A percentile compares a stretch with the other conserved stretches of the same genome.
Evolutionary conservation across 108 stramenopile genomes (phyloP).

Genomic region (Nannochloropsis gaditana): DNA sequence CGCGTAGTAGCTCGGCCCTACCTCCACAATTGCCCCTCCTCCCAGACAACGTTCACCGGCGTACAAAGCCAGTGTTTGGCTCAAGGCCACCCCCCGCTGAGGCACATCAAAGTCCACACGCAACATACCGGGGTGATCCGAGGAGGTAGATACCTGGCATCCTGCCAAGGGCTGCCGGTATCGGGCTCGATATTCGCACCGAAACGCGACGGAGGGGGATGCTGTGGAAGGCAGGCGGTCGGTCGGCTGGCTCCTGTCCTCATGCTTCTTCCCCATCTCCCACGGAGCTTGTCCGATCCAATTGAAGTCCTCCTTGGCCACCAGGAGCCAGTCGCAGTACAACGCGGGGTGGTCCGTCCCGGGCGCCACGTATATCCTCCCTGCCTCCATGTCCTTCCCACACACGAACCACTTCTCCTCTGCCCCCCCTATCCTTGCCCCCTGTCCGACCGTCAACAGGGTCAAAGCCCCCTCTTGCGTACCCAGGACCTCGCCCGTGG

Average conservation of each 20-base stretch:
- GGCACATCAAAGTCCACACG: constrained; percentile 25
- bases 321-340: not conserved
- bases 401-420: constrained; percentile 69
- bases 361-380: constrained; percentile 62
- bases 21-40: constrained; percentile 29
- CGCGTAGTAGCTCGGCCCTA: constrained; percentile 9
- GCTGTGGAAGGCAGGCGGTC: not conserved
- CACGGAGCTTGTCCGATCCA: constrained; percentile 26
- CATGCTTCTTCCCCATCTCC: not conserved
- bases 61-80: constrained; percentile 33
- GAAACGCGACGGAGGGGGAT: not conserved
- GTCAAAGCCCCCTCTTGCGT: constrained; percentile 20
- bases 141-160: not conserved
- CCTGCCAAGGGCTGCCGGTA: constrained; percentile 24
- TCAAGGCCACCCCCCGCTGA: not conserved
- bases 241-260: not conserved
- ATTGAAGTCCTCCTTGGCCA: constrained; percentile 14
- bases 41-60: constrained; percentile 32
- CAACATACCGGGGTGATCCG: constrained; percentile 6
- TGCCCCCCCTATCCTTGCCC: constrained; percentile 72
- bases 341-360: constrained; percentile 21
- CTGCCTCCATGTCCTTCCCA: constrained; percentile 53
- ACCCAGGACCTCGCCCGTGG: constrained; percentile 56
- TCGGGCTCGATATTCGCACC: constrained; percentile 28
- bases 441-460: constrained; percentile 71